Conservation (phyloP, 1,139 yeast species). For the Kodamaea derodonti region DNA sequence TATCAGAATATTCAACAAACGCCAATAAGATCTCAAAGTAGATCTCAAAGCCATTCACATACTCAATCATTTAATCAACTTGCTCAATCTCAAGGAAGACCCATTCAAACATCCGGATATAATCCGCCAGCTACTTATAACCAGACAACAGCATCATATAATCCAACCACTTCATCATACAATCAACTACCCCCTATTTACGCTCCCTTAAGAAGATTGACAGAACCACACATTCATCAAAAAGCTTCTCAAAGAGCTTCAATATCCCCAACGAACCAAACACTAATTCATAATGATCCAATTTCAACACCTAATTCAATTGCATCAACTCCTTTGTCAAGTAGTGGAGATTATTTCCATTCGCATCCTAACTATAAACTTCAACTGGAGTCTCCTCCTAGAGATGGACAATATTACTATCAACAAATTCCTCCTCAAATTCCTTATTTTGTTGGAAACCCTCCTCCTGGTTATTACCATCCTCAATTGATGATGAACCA, state of each 20-base stretch:
- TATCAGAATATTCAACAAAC: neutral
- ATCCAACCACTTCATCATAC: neutral
- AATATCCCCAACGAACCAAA: slow-evolving; percentile 3
- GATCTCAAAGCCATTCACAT: neutral
- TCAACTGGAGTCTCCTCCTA: slow-evolving; percentile 2
- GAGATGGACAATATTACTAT: neutral
- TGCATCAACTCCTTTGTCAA: slow-evolving; percentile 2
- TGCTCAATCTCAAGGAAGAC: neutral
- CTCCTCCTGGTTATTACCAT: slow-evolving; percentile 1
- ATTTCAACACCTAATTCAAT: slow-evolving; percentile 2
- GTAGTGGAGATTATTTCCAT: slow-evolving; percentile 2
- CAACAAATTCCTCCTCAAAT: slow-evolving; percentile 5
- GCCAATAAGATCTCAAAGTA: neutral
- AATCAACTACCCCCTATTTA: too few species aligned
- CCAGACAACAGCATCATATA: too few species aligned
- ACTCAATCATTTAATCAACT: neutral
- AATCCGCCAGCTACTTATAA: too few species aligned
- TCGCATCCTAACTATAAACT: slow-evolving; percentile 3
- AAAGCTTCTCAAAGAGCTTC: too few species aligned
- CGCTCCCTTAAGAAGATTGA: slow-evolving; percentile 12
- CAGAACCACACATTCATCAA: slow-evolving; percentile 15
- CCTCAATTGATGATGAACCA: slow-evolving; percentile 1
- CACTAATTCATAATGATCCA: slow-evolving; percentile 4
- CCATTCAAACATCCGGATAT: neutral
- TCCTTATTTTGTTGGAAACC: neutral